Conservation (phyloP, 257 asterid genomes). For the Avicennia marina region DNA sequence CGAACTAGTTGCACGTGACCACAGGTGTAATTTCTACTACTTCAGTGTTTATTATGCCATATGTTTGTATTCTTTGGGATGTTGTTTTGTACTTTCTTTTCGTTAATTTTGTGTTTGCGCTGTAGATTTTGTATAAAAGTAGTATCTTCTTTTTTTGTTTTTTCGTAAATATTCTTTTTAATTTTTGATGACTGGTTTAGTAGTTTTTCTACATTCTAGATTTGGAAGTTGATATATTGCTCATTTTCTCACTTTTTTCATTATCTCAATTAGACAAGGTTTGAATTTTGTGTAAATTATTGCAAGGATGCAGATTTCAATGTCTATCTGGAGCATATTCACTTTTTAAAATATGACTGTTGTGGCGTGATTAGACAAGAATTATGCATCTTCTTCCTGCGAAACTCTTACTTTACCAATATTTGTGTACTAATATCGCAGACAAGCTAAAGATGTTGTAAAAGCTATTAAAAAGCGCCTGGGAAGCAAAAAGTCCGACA, state of each 20-base stretch:
- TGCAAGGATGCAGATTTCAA: not conserved
- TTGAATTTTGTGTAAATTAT: not conserved
- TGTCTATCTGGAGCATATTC: not conserved
- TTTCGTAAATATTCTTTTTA: not conserved
- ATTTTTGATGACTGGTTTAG: too few relatives aligned
- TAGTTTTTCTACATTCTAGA: too few relatives aligned
- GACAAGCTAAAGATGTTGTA: conserved; percentile 82
- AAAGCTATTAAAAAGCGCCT: conserved; percentile 89
- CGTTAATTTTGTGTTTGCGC: not conserved
- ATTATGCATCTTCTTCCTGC: conserved; percentile 7
- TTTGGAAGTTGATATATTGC: not conserved
- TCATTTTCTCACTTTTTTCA: not conserved
- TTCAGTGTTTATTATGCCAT: not conserved
- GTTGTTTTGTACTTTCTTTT: not conserved
- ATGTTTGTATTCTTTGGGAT: conserved; percentile 3
- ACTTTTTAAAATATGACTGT: not conserved
- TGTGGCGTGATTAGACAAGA: conserved; percentile 2
- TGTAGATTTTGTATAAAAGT: conserved; percentile 1
- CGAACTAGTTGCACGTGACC: conserved; percentile 80
- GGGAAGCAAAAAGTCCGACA: conserved; percentile 59
- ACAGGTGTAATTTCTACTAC: conserved; percentile 34
- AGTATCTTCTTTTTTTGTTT: not conserved
- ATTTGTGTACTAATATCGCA: conserved; percentile 17
- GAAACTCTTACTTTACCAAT: not conserved
- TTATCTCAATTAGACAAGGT: not conserved